Conservation (phyloP, 2,329 filamentous ascomycete species). For the Colletotrichum coccodes region DNA sequence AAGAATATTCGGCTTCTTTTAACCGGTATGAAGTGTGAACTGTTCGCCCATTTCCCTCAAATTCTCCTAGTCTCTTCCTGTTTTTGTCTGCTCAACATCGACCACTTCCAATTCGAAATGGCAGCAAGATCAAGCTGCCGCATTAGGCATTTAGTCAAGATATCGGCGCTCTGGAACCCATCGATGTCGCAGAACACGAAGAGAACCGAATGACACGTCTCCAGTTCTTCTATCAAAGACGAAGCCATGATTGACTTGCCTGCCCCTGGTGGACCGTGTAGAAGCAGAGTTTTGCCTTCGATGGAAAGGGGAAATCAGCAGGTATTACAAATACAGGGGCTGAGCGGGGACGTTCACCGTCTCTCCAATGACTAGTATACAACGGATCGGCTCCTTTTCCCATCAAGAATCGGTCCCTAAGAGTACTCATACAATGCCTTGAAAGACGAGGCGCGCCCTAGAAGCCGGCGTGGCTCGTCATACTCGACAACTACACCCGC, state of each 20-base stretch:
- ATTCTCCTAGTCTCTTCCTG: no score
- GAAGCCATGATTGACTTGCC: background rate
- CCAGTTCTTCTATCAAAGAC: background rate
- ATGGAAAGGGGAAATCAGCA: background rate
- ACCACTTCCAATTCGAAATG: no score
- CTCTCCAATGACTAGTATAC: background rate
- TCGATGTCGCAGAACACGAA: background rate
- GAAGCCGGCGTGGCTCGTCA: background rate
- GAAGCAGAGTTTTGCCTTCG: background rate
- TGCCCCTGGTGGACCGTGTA: background rate
- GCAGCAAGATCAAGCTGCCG: no score
- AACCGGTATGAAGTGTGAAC: no score
- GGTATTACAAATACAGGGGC: background rate
- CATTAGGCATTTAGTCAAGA: background rate
- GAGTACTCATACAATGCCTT: conserved; percentile 18
- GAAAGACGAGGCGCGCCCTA: conserved; percentile 3
- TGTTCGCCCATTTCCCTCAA: no score
- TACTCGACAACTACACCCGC: conserved; percentile 57
- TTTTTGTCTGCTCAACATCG: no score
- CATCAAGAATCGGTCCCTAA: background rate
- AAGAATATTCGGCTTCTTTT: no score
- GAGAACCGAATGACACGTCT: background rate
- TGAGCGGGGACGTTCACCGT: background rate
- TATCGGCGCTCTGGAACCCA: background rate
- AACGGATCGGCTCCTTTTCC: background rate